These are phyloP conservation scores for Epichloe sibirici DNA, from an alignment of 2,329 filamentous ascomycete genomes.

Conservation along the genomic window DNA sequence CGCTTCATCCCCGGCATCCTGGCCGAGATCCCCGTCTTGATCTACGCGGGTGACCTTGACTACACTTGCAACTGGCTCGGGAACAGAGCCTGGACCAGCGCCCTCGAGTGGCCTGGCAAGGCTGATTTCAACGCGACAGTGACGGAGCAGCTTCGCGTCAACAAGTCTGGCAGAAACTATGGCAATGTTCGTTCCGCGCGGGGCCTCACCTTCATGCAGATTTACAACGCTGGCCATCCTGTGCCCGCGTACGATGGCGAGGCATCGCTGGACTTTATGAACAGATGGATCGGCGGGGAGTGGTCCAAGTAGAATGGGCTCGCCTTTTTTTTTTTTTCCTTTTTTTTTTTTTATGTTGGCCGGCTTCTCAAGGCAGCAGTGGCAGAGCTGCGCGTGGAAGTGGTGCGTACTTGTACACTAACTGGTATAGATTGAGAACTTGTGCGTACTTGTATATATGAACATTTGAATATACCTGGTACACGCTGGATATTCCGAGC, in stretches of 20 bases:
- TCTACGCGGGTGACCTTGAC: constrained; percentile 84
- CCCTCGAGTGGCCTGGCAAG: constrained; percentile 84
- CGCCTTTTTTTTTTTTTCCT: too few relatives aligned
- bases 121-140: constrained; percentile 62
- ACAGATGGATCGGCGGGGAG: constrained; percentile 59
- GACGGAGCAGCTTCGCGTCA: constrained; percentile 55
- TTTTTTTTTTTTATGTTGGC: too few relatives aligned
- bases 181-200: constrained; percentile 76
- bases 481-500: too few relatives aligned
- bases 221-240: constrained; percentile 90
- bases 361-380: too few relatives aligned
- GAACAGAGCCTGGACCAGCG: constrained; percentile 88
- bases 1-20: constrained; percentile 74
- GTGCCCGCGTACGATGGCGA: constrained; percentile 91
- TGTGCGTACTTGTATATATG: too few relatives aligned
- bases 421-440: too few relatives aligned
- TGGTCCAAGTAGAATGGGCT: constrained; percentile 5
- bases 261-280: constrained; percentile 79
- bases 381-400: too few relatives aligned
- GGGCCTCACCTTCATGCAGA: constrained; percentile 87
- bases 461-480: too few relatives aligned
- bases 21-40: constrained; percentile 81
- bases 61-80: constrained; percentile 97
- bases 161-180: constrained; percentile 29
- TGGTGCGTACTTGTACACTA: too few relatives aligned